Percentiles rank a stretch among this genome's conserved stretches.
These are phyloP conservation scores for Hypholoma fasciculare DNA, from an alignment of 768 basidiomycete genomes.

Conservation along the genomic window DNA sequence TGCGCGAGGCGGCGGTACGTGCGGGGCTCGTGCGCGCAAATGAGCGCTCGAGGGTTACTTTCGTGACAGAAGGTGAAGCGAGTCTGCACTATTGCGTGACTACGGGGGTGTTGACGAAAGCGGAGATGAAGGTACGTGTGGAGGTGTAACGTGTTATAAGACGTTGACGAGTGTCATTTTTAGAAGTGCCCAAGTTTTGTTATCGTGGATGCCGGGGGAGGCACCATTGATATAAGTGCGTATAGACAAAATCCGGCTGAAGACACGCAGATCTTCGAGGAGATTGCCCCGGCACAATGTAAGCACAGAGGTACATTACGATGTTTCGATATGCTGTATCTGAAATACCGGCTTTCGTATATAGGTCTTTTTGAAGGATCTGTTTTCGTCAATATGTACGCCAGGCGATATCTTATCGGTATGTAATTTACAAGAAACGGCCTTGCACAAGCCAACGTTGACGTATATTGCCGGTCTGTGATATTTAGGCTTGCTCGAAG, in stretches of 20 bases:
- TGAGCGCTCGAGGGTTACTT: slow-evolving; percentile 36
- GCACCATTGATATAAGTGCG: slow-evolving; percentile 60
- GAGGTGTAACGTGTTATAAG: neutral
- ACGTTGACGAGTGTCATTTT: neutral
- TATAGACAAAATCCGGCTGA: slow-evolving; percentile 37
- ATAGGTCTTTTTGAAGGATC: slow-evolving; percentile 53
- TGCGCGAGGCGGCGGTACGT: slow-evolving; percentile 40
- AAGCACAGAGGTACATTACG: neutral
- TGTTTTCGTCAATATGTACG: slow-evolving; percentile 48
- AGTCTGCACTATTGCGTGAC: slow-evolving; percentile 46
- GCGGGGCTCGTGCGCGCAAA: slow-evolving; percentile 38
- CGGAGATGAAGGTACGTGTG: slow-evolving; percentile 8
- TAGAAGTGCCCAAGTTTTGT: slow-evolving; percentile 19
- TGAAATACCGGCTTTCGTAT: neutral
- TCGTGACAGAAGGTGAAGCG: slow-evolving; percentile 58
- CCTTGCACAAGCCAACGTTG: neutral
- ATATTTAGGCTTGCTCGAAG: slow-evolving; percentile 25
- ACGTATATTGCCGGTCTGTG: neutral
- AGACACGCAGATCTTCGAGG: slow-evolving; percentile 35
- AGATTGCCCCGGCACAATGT: slow-evolving; percentile 49
- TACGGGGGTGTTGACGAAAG: slow-evolving; percentile 25
- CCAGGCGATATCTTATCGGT: slow-evolving; percentile 38
- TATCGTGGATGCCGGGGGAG: slow-evolving; percentile 64
- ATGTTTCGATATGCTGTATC: neutral
- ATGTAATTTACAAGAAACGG: neutral